These are phyloP conservation scores for Phaffomyces thermotolerans DNA, from an alignment of 805 yeast genomes.

Conservation along the genomic window DNA sequence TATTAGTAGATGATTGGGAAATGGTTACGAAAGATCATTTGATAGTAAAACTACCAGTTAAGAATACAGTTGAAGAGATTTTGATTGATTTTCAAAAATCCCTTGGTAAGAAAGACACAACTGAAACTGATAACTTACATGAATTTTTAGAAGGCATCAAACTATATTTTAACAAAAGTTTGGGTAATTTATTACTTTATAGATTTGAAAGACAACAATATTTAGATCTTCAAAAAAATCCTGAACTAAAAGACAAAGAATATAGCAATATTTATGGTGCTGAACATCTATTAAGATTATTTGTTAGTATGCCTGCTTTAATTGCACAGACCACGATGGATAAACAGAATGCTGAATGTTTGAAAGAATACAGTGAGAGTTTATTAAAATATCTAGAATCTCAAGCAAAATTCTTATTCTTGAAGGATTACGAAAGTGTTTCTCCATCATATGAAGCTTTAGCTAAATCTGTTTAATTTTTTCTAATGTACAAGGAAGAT, in stretches of 20 bases:
- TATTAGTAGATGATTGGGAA: constrained; percentile 93
- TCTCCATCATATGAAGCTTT: constrained; percentile 41
- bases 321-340: constrained; percentile 78
- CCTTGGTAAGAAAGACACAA: constrained; percentile 22
- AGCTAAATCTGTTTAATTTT: constrained; percentile 14
- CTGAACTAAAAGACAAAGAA: constrained; percentile 28
- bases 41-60: constrained; percentile 58
- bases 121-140: constrained; percentile 40
- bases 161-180: constrained; percentile 64
- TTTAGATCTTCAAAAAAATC: constrained; percentile 37
- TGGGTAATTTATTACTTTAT: constrained; percentile 65
- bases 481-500: background rate
- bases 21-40: constrained; percentile 72
- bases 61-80: constrained; percentile 44
- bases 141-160: constrained; percentile 70
- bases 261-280: constrained; percentile 60
- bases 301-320: constrained; percentile 78
- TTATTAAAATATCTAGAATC: constrained; percentile 46
- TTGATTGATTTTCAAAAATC: constrained; percentile 42
- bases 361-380: constrained; percentile 48
- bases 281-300: constrained; percentile 72
- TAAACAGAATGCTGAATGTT: constrained; percentile 50
- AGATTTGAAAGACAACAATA: constrained; percentile 74
- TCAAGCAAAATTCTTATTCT: constrained; percentile 31
- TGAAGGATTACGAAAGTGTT: constrained; percentile 41